A percentile compares a stretch with the other conserved stretches of the same genome.
phyloP scores from a whole-genome alignment of 441 rosid species.

The Erodium texanum region DNA sequence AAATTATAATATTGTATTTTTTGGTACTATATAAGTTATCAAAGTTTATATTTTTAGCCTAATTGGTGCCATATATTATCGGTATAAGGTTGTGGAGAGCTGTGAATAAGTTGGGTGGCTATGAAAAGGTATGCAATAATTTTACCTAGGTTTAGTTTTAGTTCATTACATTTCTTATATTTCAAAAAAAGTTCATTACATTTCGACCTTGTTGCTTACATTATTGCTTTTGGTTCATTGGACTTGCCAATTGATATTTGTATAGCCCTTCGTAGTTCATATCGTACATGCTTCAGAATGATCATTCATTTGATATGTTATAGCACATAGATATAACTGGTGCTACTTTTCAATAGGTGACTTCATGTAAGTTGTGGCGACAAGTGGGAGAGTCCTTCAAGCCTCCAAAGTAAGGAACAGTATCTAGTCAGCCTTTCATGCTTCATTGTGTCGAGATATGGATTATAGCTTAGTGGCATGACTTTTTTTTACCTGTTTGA shows the following conservation, averaged over 20 bases:
- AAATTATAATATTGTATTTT: not conserved
- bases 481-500: not conserved
- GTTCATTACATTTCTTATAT: not conserved
- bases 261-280: not conserved
- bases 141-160: slow-evolving; percentile 6
- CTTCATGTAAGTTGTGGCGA: slow-evolving; percentile 65
- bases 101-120: slow-evolving; percentile 62
- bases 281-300: not conserved
- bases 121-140: slow-evolving; percentile 50
- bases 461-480: not conserved
- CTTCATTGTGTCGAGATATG: not conserved
- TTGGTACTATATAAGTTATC: slow-evolving; percentile 4
- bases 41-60: slow-evolving; percentile 18
- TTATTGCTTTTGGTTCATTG: not conserved
- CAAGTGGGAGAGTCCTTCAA: slow-evolving; percentile 75
- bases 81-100: slow-evolving; percentile 59
- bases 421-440: not conserved
- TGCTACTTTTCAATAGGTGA: slow-evolving; percentile 38
- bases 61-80: slow-evolving; percentile 20
- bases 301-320: slow-evolving; percentile 10
- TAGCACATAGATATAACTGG: slow-evolving; percentile 7
- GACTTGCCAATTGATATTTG: not conserved
- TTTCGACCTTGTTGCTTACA: not conserved
- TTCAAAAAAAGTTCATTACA: not conserved
- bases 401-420: slow-evolving; percentile 61